Conservation (phyloP, 495 filamentous ascomycete genomes). For the Pseudevernia furfuracea region DNA sequence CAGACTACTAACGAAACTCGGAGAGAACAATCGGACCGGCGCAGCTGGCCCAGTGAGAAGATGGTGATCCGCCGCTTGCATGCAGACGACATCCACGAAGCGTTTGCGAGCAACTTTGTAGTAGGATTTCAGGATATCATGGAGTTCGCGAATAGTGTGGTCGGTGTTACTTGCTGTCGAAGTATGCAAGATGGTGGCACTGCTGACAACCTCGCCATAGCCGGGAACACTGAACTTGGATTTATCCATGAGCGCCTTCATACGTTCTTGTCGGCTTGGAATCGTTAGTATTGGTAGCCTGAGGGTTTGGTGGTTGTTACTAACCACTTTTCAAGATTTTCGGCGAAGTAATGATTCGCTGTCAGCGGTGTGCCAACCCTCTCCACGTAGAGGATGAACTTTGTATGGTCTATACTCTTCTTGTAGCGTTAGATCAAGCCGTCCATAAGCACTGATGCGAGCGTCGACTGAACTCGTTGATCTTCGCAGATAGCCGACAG, state of each 20-base stretch:
- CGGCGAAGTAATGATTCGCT: constrained; percentile 46
- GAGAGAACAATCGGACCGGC: constrained; percentile 34
- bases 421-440: constrained; percentile 37
- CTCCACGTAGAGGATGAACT: constrained; percentile 45
- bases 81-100: constrained; percentile 50
- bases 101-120: constrained; percentile 51
- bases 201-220: constrained; percentile 20
- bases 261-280: constrained; percentile 23
- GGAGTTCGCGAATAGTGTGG: constrained; percentile 44
- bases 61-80: constrained; percentile 34
- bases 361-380: constrained; percentile 39
- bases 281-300: neutral
- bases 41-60: constrained; percentile 33
- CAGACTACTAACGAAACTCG: constrained; percentile 34
- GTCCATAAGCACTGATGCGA: constrained; percentile 39
- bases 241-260: constrained; percentile 23
- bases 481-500: constrained; percentile 38
- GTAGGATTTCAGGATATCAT: constrained; percentile 52
- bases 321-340: constrained; percentile 39
- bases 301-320: neutral
- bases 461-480: constrained; percentile 29
- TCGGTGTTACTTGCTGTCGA: constrained; percentile 33
- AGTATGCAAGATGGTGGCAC: constrained; percentile 18
- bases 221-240: neutral
- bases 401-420: constrained; percentile 35